Percentiles rank a stretch among this genome's conserved stretches.
phyloP scores from a whole-genome alignment of 192 early-diverging fungal species.

The Coemansia sp. region DNA sequence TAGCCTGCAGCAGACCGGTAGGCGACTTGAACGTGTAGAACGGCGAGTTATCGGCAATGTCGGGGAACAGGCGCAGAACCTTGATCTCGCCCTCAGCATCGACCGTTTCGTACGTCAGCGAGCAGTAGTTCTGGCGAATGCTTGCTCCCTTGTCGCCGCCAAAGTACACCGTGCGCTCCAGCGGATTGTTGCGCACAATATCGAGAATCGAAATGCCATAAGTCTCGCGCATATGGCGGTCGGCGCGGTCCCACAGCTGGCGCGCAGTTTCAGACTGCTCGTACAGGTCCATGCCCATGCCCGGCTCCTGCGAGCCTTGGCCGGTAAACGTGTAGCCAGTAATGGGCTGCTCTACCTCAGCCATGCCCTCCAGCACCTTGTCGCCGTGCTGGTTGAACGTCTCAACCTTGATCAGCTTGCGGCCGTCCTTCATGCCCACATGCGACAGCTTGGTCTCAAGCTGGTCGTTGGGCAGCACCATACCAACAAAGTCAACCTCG shows the following conservation, averaged over 20 bases:
- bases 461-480: slow-evolving; percentile 83
- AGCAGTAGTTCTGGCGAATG: slow-evolving; percentile 79
- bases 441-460: slow-evolving; percentile 81
- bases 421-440: slow-evolving; percentile 84
- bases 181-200: slow-evolving; percentile 88
- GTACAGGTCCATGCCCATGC: slow-evolving; percentile 97
- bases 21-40: slow-evolving; percentile 2
- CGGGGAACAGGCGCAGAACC: slow-evolving; percentile 85
- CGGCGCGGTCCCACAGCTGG: slow-evolving; percentile 90
- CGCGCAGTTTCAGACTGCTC: slow-evolving; percentile 73
- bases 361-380: slow-evolving; percentile 73
- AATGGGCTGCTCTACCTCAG: slow-evolving; percentile 83
- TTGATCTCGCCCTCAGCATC: slow-evolving; percentile 76
- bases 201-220: slow-evolving; percentile 89
- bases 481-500: slow-evolving; percentile 77
- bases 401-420: slow-evolving; percentile 82
- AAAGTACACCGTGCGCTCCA: slow-evolving; percentile 83
- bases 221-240: slow-evolving; percentile 74
- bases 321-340: slow-evolving; percentile 92
- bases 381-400: slow-evolving; percentile 70
- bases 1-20: slow-evolving; percentile 71
- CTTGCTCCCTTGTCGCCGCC: slow-evolving; percentile 78
- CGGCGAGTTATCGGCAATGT: slow-evolving; percentile 22
- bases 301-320: slow-evolving; percentile 89
- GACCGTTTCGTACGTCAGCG: slow-evolving; percentile 86